Percentiles rank a stretch among this genome's conserved stretches.
Conservation (phyloP, 2,329 filamentous ascomycete species). For the Magnaporthiopsis rhizophila region DNA sequence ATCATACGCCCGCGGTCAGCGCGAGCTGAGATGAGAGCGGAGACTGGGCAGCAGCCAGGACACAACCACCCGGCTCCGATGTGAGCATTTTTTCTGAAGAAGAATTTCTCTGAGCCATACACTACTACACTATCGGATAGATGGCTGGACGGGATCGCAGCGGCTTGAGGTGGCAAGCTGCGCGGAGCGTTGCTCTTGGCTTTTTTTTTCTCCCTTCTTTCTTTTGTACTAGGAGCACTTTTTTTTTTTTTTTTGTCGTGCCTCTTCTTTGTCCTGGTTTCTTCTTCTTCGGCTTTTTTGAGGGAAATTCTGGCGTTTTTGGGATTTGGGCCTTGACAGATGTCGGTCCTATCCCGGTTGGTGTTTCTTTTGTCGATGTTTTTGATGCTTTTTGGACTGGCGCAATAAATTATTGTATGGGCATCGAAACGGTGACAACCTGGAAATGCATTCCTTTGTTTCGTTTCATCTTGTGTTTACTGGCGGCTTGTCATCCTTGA, state of each 20-base stretch:
- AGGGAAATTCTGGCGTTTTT: neutral
- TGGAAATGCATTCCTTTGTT: neutral
- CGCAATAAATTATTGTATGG: neutral
- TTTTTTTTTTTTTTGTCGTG: too few relatives aligned
- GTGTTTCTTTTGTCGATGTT: neutral
- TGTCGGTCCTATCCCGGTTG: neutral
- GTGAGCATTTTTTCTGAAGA: neutral
- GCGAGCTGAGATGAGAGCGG: neutral
- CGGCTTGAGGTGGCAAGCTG: neutral
- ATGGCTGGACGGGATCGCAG: neutral
- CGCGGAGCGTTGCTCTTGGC: neutral
- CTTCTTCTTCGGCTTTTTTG: neutral
- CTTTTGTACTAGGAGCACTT: neutral
- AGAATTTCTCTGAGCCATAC: neutral
- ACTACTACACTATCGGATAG: neutral
- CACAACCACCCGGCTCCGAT: neutral
- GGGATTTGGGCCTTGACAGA: neutral
- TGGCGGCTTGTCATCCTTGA: too few relatives aligned
- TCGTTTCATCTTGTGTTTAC: neutral
- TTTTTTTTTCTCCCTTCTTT: neutral
- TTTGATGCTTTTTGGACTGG: neutral
- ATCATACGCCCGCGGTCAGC: neutral
- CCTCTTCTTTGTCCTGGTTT: neutral
- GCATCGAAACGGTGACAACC: neutral
- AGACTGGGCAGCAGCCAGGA: neutral